phyloP scores from a whole-genome alignment of 148 eudicot species.

The Mesembryanthemum crystallinum region DNA sequence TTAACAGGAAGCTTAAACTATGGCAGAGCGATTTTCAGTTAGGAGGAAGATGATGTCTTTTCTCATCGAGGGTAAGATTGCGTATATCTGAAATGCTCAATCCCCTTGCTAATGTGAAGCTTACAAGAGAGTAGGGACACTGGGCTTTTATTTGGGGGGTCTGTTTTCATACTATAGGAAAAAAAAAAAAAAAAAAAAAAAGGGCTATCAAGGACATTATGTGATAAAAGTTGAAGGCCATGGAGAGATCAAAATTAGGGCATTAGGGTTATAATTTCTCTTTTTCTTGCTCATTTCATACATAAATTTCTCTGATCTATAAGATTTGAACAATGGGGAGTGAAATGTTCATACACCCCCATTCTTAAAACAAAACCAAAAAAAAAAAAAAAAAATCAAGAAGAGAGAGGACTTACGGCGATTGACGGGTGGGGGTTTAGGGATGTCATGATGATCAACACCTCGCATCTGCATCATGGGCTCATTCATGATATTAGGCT shows the following conservation, averaged over 20 bases:
- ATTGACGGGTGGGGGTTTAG: conserved; percentile 76
- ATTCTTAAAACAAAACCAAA: too few species aligned
- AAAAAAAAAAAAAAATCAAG: not conserved
- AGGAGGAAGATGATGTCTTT: not conserved
- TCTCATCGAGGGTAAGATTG: not conserved
- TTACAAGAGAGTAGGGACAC: too few species aligned
- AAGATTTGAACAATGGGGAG: not conserved
- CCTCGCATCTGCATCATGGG: conserved; percentile 48
- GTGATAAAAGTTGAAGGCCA: too few species aligned
- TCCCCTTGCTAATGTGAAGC: not conserved
- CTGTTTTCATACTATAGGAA: too few species aligned
- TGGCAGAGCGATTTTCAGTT: too few species aligned
- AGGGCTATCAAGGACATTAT: too few species aligned
- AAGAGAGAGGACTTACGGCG: conserved; percentile 56
- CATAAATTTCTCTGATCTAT: not conserved
- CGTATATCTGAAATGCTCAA: not conserved
- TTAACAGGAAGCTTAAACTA: not conserved
- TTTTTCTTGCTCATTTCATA: not conserved
- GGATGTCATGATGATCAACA: conserved; percentile 57
- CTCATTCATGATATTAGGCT: conserved; percentile 42
- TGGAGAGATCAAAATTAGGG: too few species aligned
- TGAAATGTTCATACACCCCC: too few species aligned
- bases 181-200: too few species aligned
- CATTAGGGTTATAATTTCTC: not conserved
- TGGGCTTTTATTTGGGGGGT: too few species aligned